A percentile compares a stretch with the other conserved stretches of the same genome.
Evolutionary conservation across 148 eudicot species (phyloP).

Genomic region (Hydrangea macrophylla): DNA sequence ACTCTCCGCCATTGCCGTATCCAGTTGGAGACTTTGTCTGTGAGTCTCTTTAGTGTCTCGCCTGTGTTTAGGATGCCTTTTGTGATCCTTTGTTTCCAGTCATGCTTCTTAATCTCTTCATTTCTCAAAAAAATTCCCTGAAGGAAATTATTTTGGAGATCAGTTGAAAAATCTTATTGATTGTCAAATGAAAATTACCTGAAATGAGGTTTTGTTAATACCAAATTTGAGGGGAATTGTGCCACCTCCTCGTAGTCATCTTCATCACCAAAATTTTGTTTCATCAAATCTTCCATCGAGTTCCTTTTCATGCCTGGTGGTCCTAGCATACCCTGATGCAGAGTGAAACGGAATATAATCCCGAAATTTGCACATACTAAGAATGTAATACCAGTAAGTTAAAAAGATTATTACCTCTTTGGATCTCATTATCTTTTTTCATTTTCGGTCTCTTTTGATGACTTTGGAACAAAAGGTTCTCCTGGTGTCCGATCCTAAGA

Average conservation of each 20-base stretch:
- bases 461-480: conserved; percentile 77
- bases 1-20: conserved; percentile 64
- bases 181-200: not conserved
- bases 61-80: conserved; percentile 42
- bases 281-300: conserved; percentile 89
- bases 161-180: conserved; percentile 4
- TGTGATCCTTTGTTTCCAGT: conserved; percentile 67
- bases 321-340: conserved; percentile 86
- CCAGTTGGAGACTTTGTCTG: conserved; percentile 35
- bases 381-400: not conserved
- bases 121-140: conserved; percentile 71
- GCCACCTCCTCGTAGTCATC: conserved; percentile 73
- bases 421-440: conserved; percentile 79
- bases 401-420: conserved; percentile 59
- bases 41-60: conserved; percentile 45
- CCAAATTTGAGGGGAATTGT: conserved; percentile 68
- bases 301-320: conserved; percentile 98
- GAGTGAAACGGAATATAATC: conserved; percentile 3
- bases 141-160: conserved; percentile 8
- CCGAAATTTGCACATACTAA: too few relatives aligned
- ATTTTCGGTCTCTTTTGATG: conserved; percentile 88
- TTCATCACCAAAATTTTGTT: conserved; percentile 53
- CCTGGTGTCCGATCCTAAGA: conserved; percentile 83
- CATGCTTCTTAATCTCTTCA: conserved; percentile 42
- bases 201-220: conserved; percentile 16